phyloP scores from a whole-genome alignment of 139 green algal genomes.

The Chlorella sp. region DNA sequence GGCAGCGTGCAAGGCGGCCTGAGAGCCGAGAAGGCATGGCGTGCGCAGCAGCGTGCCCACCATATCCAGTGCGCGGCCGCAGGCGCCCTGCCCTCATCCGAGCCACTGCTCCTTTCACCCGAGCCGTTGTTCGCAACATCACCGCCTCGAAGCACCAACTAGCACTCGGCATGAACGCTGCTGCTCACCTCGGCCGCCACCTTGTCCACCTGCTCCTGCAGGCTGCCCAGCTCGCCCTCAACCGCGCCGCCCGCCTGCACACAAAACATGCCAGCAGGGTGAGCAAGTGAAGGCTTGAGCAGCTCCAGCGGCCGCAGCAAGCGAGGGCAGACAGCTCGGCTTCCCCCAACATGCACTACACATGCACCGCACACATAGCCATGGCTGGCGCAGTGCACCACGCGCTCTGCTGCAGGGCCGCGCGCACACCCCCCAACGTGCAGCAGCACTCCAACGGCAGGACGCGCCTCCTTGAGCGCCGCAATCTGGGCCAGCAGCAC shows the following conservation, averaged over 20 bases:
- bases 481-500: constrained; percentile 42
- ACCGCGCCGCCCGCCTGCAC: background rate
- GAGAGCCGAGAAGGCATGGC: background rate
- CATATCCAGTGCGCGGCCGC: background rate
- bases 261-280: background rate
- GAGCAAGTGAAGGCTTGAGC: background rate
- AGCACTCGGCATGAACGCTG: no score
- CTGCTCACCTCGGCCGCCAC: constrained; percentile 29
- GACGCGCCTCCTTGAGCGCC: constrained; percentile 57
- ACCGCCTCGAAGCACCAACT: no score
- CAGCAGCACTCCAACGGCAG: background rate
- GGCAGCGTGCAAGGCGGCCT: background rate
- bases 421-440: no score
- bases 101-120: no score
- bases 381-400: no score
- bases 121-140: no score
- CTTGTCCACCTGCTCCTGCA: constrained; percentile 47
- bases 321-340: background rate
- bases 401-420: no score
- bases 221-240: constrained; percentile 15
- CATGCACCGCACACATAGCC: no score
- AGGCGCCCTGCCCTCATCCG: background rate
- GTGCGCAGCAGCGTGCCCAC: background rate
- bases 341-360: no score
- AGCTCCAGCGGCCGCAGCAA: background rate